Evolutionary conservation across 1,139 yeast species (phyloP).

Genomic region (Candida tetrigidarum): DNA sequence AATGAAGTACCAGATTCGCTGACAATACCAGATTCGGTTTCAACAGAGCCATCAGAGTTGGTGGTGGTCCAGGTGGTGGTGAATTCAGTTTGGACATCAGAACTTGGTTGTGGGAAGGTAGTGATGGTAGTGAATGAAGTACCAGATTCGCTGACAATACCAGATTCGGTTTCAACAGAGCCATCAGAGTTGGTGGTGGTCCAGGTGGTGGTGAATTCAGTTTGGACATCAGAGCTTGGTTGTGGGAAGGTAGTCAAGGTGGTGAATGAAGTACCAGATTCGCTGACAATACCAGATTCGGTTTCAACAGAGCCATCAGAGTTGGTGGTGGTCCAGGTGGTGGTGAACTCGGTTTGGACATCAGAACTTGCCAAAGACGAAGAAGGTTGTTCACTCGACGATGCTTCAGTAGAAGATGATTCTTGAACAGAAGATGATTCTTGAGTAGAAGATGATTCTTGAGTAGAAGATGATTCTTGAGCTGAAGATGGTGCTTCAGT

Average conservation of each 20-base stretch:
- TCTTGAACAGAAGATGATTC: too few relatives aligned
- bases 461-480: too few relatives aligned
- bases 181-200: conserved; percentile 23
- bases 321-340: conserved; percentile 8
- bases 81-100: conserved; percentile 9
- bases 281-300: conserved; percentile 11
- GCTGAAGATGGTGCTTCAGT: too few relatives aligned
- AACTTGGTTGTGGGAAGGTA: conserved; percentile 2
- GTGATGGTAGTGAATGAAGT: conserved; percentile 9
- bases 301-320: conserved; percentile 17
- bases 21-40: conserved; percentile 9
- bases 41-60: conserved; percentile 17
- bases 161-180: conserved; percentile 18
- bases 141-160: conserved; percentile 15
- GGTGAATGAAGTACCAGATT: conserved; percentile 9
- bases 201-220: conserved; percentile 22
- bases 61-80: conserved; percentile 10
- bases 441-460: too few relatives aligned
- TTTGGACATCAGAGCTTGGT: not conserved
- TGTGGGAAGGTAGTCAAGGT: conserved; percentile 9
- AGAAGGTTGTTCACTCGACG: not conserved
- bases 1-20: conserved; percentile 15
- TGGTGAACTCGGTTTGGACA: conserved; percentile 1
- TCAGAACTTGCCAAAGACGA: not conserved
- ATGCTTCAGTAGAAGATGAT: not conserved